A percentile compares a stretch with the other conserved stretches of the same genome.
Evolutionary conservation across 2,329 filamentous ascomycete species (phyloP).

Genomic region (Xylaria sp.): DNA sequence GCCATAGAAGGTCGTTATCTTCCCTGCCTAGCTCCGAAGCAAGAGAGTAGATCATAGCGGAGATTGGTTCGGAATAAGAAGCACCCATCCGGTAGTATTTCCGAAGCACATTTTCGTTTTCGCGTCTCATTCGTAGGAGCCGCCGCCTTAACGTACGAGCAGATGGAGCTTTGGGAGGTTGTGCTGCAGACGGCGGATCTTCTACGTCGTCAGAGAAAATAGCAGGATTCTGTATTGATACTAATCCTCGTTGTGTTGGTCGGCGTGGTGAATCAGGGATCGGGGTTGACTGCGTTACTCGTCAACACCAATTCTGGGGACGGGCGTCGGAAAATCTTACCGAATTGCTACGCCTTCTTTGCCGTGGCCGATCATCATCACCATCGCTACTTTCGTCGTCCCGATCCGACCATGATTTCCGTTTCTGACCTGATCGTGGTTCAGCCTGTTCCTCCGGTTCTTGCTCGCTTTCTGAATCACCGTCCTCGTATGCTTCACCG

Average conservation of each 20-base stretch:
- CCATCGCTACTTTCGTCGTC: conserved; percentile 74
- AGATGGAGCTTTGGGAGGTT: conserved; percentile 67
- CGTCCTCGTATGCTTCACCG: conserved; percentile 65
- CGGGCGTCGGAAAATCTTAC: conserved; percentile 54
- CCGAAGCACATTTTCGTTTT: conserved; percentile 77
- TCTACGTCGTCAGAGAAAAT: conserved; percentile 55
- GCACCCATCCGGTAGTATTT: conserved; percentile 86
- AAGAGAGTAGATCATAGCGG: conserved; percentile 91
- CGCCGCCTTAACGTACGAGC: conserved; percentile 73
- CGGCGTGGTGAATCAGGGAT: conserved; percentile 69
- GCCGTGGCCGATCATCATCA: conserved; percentile 76
- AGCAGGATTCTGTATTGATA: conserved; percentile 58
- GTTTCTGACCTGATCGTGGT: conserved; percentile 65
- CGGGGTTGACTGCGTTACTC: conserved; percentile 59
- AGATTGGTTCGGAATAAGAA: conserved; percentile 93
- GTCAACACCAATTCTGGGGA: conserved; percentile 43
- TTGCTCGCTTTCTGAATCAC: conserved; percentile 61
- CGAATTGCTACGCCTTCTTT: conserved; percentile 86
- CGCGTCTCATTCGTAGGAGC: conserved; percentile 74
- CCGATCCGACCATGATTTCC: conserved; percentile 78
- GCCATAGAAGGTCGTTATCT: conserved; percentile 95
- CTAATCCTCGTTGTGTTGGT: conserved; percentile 63
- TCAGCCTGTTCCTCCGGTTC: conserved; percentile 57
- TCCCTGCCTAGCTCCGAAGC: conserved; percentile 94
- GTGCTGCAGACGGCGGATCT: conserved; percentile 63